These are phyloP conservation scores for Sabuloglossum arenarium DNA, from an alignment of 495 filamentous ascomycete genomes.

Conservation along the genomic window DNA sequence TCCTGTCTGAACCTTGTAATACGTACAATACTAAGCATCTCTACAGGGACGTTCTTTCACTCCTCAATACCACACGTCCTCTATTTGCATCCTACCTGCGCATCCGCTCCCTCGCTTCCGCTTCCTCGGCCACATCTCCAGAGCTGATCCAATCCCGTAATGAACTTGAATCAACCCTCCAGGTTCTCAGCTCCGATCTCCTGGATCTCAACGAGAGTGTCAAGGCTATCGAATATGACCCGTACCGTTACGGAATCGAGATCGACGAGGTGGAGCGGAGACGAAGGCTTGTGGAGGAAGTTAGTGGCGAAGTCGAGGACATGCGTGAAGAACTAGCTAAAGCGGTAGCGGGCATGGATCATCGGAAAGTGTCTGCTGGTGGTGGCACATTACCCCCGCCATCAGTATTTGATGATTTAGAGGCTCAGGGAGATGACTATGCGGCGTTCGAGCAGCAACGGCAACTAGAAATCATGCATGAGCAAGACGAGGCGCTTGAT, in stretches of 20 bases:
- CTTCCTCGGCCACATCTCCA: conserved; percentile 46
- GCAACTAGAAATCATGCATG: conserved; percentile 77
- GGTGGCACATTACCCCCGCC: conserved; percentile 37
- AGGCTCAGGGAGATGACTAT: conserved; percentile 42
- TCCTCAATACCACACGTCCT: conserved; percentile 56
- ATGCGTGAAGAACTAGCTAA: conserved; percentile 67
- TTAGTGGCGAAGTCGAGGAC: conserved; percentile 68
- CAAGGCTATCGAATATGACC: conserved; percentile 70
- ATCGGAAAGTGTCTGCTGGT: conserved; percentile 3
- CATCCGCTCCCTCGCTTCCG: conserved; percentile 70
- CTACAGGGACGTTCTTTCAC: conserved; percentile 60
- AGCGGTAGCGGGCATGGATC: conserved; percentile 19
- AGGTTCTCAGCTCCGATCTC: conserved; percentile 65
- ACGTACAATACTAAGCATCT: background rate
- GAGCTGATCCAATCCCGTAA: conserved; percentile 66
- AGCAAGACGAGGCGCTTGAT: conserved; percentile 85
- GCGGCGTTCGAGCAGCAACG: conserved; percentile 82
- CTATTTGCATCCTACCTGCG: conserved; percentile 91
- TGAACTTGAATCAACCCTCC: conserved; percentile 61
- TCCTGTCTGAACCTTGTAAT: background rate
- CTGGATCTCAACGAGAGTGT: conserved; percentile 78
- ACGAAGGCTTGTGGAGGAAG: conserved; percentile 67
- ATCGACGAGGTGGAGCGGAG: conserved; percentile 63
- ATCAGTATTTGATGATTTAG: conserved; percentile 35
- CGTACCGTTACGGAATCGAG: conserved; percentile 73